Evolutionary conservation across 2,329 filamentous ascomycete species (phyloP).

Genomic region (Botryotinia globosa): DNA sequence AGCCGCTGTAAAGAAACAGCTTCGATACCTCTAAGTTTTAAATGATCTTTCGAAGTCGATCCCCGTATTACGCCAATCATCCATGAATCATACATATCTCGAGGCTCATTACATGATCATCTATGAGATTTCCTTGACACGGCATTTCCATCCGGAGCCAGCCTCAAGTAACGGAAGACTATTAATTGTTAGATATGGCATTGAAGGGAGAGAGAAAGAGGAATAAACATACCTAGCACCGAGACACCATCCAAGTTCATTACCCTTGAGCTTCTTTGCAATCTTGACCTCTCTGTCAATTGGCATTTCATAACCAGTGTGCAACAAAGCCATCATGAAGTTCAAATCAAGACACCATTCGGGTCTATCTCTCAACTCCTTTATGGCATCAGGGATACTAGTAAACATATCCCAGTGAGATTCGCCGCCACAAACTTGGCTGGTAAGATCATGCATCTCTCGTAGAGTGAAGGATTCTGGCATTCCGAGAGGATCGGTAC

Average conservation of each 20-base stretch:
- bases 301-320: constrained; percentile 97
- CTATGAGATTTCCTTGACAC: constrained; percentile 71
- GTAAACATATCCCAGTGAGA: constrained; percentile 77
- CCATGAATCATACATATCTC: constrained; percentile 19
- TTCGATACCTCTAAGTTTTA: constrained; percentile 4
- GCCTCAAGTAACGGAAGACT: constrained; percentile 81
- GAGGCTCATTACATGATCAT: constrained; percentile 20
- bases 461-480: constrained; percentile 93
- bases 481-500: constrained; percentile 91
- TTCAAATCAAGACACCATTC: constrained; percentile 94
- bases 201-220: background rate
- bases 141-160: constrained; percentile 87
- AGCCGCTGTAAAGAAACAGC: background rate
- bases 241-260: constrained; percentile 96
- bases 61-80: constrained; percentile 12
- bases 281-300: constrained; percentile 95
- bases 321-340: constrained; percentile 90
- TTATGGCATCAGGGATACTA: constrained; percentile 70
- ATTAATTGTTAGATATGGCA: constrained; percentile 39
- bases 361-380: constrained; percentile 76
- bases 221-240: constrained; percentile 73
- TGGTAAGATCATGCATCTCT: constrained; percentile 82
- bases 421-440: constrained; percentile 79
- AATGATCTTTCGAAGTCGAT: constrained; percentile 7
- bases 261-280: constrained; percentile 97